Percentiles rank a stretch among this genome's conserved stretches.
Conservation (phyloP, 139 green algal species). For the Raphidocelis subcapitata region DNA sequence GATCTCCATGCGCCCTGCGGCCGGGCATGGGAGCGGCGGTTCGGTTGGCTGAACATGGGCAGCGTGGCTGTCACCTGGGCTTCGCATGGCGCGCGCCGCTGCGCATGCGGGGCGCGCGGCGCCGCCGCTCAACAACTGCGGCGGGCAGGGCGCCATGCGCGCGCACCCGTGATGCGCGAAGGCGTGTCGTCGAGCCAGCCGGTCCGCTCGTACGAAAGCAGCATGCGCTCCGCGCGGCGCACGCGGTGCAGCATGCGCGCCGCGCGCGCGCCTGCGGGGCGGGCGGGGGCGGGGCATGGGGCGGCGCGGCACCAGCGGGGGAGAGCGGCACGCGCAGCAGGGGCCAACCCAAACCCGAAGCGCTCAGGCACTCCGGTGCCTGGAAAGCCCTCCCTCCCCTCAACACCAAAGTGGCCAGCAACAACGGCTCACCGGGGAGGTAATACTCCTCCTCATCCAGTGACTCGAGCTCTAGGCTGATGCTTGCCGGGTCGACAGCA, state of each 20-base stretch:
- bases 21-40: no score
- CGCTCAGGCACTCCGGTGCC: no score
- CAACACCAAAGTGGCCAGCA: no score
- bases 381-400: no score
- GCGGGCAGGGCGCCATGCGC: no score
- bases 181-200: slow-evolving; percentile 86
- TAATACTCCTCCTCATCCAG: slow-evolving; percentile 58
- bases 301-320: no score
- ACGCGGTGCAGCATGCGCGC: slow-evolving; percentile 80
- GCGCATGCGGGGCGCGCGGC: no score
- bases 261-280: slow-evolving; percentile 33
- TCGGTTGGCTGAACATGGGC: not conserved
- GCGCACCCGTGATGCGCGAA: slow-evolving; percentile 60
- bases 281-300: not conserved
- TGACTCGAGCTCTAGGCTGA: slow-evolving; percentile 16
- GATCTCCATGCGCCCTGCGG: slow-evolving; percentile 61
- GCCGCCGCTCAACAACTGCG: no score
- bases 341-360: no score
- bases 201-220: slow-evolving; percentile 87
- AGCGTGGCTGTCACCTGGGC: no score
- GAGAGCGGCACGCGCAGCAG: no score
- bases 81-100: no score
- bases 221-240: slow-evolving; percentile 74
- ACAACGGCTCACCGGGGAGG: slow-evolving; percentile 33
- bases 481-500: not conserved